Evolutionary conservation across 768 basidiomycete genomes (phyloP), one percentile per base, ranked within the genome.

Genomic region (Lactarius deliciosus): DNA sequence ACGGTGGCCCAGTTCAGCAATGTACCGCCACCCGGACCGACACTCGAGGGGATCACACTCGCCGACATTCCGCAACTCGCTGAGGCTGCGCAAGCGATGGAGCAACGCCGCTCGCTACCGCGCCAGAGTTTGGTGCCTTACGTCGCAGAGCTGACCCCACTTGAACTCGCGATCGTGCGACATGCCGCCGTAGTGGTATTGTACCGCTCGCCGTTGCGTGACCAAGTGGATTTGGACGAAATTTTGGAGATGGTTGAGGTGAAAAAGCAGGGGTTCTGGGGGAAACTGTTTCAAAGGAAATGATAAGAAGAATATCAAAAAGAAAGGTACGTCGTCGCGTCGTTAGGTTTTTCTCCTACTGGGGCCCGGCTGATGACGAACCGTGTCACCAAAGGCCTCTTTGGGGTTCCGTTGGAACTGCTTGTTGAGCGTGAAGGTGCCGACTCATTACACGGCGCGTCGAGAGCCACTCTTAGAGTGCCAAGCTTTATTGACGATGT

Each of bases 401-500:
- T 99, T 76, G 88, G 92, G 63, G 86, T 98, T 63, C 94, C 94
- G 5, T 82, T 99, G 66, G 97, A 99, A 71, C 80, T 94, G 34
- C 80, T 99, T 54, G 96, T 96, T 32, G 96, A 98, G 70, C 84
- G 89, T 69, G 94, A 96, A 75, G 96, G 97, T 7, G 88, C 92
- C n/a, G 97, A 99, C 78, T 97, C 96, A 22, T 78, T 94, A 69
- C 86, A 92, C 61, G 97, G 96, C 22, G 92, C 93, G 28, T 92
- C 94, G 7, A 85, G 91, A 41, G 87, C 85, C 41, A 86, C 93
- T 8, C 74, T 99, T 69, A 83, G 93, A 71, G 89, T 99, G 25
- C 97, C 97, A 16, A 98, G 94, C 76, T 98, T 99, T 75, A 92
- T 99, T 64, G 97, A 99, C 75, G 97, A 99, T 74, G 93, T 97